These are phyloP conservation scores for Rhynchospora tenuis DNA, from an alignment of 176 grass and related monocot genomes.

Conservation along the genomic window DNA sequence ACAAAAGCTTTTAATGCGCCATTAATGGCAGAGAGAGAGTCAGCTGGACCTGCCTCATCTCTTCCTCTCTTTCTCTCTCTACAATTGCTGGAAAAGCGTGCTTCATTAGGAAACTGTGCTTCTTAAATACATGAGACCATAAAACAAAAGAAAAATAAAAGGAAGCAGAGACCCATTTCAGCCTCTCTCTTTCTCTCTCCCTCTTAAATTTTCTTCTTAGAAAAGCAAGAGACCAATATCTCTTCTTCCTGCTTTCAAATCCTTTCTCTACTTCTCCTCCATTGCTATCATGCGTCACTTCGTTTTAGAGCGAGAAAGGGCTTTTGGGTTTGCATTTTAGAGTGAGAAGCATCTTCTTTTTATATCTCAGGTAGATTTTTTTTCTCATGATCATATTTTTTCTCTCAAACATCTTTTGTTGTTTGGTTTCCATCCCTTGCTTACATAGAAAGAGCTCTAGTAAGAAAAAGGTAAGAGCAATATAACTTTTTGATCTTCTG, in stretches of 20 bases:
- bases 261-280: background rate
- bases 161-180: background rate
- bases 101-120: conserved; percentile 31
- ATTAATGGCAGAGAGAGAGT: conserved; percentile 56
- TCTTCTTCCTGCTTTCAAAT: background rate
- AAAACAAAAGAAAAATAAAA: conserved; percentile 15
- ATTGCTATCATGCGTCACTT: conserved; percentile 7
- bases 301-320: background rate
- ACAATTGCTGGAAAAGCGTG: conserved; percentile 19
- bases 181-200: background rate
- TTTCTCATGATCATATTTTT: conserved; percentile 12
- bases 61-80: background rate
- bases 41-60: conserved; percentile 8
- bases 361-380: background rate
- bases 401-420: background rate
- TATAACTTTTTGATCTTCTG: background rate
- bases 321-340: background rate
- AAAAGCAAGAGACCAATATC: conserved; percentile 15
- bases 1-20: conserved; percentile 60
- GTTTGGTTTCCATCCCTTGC: background rate
- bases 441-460: background rate
- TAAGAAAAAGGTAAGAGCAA: background rate
- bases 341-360: background rate
- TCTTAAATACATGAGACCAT: conserved; percentile 35
- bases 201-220: conserved; percentile 9